Evolutionary conservation across 176 grass and related monocot species (phyloP), one percentile per base, ranked within the genome.

Genomic region (Tillandsia leiboldiana): DNA sequence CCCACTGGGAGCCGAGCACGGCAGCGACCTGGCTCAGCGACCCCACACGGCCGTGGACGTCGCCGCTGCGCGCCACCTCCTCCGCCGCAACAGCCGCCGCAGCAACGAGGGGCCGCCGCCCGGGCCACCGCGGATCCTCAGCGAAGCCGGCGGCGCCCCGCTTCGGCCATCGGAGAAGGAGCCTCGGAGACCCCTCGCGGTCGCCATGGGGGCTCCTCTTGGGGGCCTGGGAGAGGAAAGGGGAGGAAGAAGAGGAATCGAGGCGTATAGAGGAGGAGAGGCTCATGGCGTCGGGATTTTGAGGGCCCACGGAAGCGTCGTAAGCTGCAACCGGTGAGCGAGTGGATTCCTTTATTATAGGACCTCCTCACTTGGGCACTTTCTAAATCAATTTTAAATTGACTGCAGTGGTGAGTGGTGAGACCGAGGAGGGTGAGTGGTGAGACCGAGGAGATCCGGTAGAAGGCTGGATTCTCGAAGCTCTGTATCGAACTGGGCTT

Each of bases 1-100:
- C 93, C 93, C 93, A 97, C 84, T 97, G 84, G 50, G 93, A 83
- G 15, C 89, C 93, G 0, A 97, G 89, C 64, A 97, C 89, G 10
- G 82, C 86, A 17, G 86, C 59, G 11, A 97, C 93, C 88, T 92
- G 93, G 79, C 89, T 92, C 77, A 97, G 89, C 3, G 89, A 96
- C 24, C 78, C 83, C 67, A 96, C 70, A 42, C 86, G 76, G 11
- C 75, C 86, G 33, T 42, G 33, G 64, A 68, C 75, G 48, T 62
- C 70, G 70, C 75, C 27, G 63, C 75, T 51, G 1, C 7, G 11
- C 28, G 27, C 3, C 53, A 78, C 73, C 58, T 76, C 72, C 63
- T 76, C 81, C 26, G 78, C 64, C 68, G 85, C 80, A 72, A 75
- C 76, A 9, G 83, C 76, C 14, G 82, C 74, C 67, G 48, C 73